Base-by-base conservation (phyloP, 306 rosid species). In the Coriaria nepalensis region DNA sequence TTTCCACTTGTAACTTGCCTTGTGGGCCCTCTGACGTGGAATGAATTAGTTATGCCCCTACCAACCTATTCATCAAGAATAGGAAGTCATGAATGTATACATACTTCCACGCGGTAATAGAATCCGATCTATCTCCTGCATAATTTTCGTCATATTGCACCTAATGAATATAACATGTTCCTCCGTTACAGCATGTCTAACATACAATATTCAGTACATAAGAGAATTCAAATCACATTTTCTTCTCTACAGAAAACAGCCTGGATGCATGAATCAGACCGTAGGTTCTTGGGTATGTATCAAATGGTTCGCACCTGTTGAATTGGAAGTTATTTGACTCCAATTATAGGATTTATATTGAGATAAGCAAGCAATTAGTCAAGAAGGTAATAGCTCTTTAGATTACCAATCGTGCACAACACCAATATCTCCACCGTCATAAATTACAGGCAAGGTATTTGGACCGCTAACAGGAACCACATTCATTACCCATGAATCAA, bases 241-340 rank as follows among this genome's bases (percentile, higher is more conserved):
- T 83, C 48, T 77, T 68, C 66, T 88, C 93, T 14, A 63, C 37
- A 38, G 95, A 78, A 75, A 83, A 83, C 32, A 88, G 85, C 57
- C 83, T 79, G 2, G 86, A 77, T n/a, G 93, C 93, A 39, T 88
- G 88, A 35, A 88, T 48, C 43, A 88, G 67, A 67, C 83, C 95
- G 13, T 88, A 88, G 11, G 97, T 83, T 76, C 90, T 81, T 20
- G 95, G 97, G 59, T 88, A 88, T 40, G 97, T 81, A 58, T 88
- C 95, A 58, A 88, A 83, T 11, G 97, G 93, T 61, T 88, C 97
- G 7, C 97, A 88, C 97, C 97, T 88, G 52, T 12, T 43, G 37
- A 37, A 42, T 13, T 55, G 6, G 12, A 43, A 43, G 5, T 2
- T 6, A 8, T 43, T 2, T 43, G 5, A 43, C 5, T 8, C 6